Conservation (phyloP, 805 yeast genomes). For the Barnettozyma sucrosica region DNA sequence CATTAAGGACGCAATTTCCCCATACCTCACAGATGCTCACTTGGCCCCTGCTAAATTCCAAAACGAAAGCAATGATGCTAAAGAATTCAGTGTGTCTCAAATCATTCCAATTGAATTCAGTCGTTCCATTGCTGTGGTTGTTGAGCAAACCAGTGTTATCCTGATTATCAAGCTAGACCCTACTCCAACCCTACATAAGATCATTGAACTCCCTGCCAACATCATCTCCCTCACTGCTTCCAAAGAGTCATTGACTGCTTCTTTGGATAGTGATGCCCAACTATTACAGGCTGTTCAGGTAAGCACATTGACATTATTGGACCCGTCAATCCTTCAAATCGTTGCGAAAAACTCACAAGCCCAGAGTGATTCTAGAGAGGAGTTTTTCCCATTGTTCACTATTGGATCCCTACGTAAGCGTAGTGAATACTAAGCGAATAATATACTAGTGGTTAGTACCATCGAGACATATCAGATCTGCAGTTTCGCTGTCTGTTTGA, state of each 20-base stretch:
- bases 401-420: slow-evolving; percentile 53
- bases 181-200: slow-evolving; percentile 24
- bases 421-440: slow-evolving; percentile 46
- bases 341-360: slow-evolving; percentile 17
- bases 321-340: slow-evolving; percentile 29
- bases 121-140: slow-evolving; percentile 37
- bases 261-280: slow-evolving; percentile 29
- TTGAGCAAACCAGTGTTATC: slow-evolving; percentile 46
- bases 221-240: slow-evolving; percentile 30
- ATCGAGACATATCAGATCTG: too few relatives aligned
- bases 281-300: slow-evolving; percentile 13
- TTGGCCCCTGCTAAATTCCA: slow-evolving; percentile 60
- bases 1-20: slow-evolving; percentile 35
- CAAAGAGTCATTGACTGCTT: slow-evolving; percentile 29
- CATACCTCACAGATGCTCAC: slow-evolving; percentile 50
- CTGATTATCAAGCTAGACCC: slow-evolving; percentile 26
- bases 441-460: neutral
- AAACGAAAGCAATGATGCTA: slow-evolving; percentile 39
- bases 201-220: slow-evolving; percentile 26
- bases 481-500: too few relatives aligned
- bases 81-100: slow-evolving; percentile 49
- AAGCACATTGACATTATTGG: slow-evolving; percentile 29
- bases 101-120: slow-evolving; percentile 30
- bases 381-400: slow-evolving; percentile 43
- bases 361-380: slow-evolving; percentile 20